Base-by-base conservation (phyloP, 2,329 filamentous ascomycete genomes). In the Exophiala bonariae region DNA sequence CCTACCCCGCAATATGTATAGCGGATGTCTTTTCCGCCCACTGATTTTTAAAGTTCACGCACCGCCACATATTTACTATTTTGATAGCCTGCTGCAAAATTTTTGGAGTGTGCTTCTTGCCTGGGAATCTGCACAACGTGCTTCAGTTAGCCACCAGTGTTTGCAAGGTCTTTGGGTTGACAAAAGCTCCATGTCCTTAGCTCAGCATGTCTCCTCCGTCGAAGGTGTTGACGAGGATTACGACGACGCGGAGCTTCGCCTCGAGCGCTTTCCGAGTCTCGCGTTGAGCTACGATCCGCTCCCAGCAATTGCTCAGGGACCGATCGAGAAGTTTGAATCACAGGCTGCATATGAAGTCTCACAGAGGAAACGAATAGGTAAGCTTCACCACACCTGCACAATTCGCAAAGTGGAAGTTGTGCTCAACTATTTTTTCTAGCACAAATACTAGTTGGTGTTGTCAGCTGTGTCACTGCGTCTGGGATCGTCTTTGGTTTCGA, bases 401-500 rank as follows among this genome's bases (percentile, higher is more conserved):
- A n/a, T n/a, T n/a, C n/a, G n/a, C n/a, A n/a, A n/a, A n/a, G n/a
- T n/a, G n/a, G n/a, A n/a, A n/a, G n/a, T n/a, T n/a, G n/a, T n/a
- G n/a, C n/a, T n/a, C n/a, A n/a, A n/a, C n/a, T n/a, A n/a, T n/a
- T n/a, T n/a, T n/a, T 26, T 6, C 23, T 26, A 66, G 67, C 79
- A 8, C 87, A 90, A 67, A 81, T 89, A 17, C 63, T 71, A 4
- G 73, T 79, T 33, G 85, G 82, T 3, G 79, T 87, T 2, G 59
- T 87, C n/a, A 85, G 85, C 60, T 91, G 87, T 65, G 78, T 89
- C 47, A 75, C 91, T 46, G 83, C 87, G 3, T 85, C 90, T 2
- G 90, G 89, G 2, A 74, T 90, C 34, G 84, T 92, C 14, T 93
- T 93, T 67, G 88, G 88, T 28, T 93, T 89, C 66, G 88, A 88